A percentile compares a stretch with the other conserved stretches of the same genome.
These are phyloP conservation scores for Ustilago vetiveriae DNA, from an alignment of 1,284 basidiomycete species.

Conservation along the genomic window DNA sequence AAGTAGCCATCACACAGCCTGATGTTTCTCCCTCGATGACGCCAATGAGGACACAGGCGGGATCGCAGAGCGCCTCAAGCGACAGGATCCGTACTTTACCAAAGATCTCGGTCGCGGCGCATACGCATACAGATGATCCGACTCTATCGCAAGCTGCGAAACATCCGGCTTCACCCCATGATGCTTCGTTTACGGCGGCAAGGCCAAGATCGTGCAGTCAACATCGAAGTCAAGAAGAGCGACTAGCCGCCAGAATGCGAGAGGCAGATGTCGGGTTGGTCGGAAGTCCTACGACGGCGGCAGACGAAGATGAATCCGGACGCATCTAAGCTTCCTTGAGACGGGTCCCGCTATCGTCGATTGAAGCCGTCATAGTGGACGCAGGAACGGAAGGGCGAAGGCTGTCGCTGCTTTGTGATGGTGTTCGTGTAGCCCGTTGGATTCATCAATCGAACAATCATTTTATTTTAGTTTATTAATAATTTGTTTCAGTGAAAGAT, in stretches of 20 bases:
- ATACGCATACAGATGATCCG: neutral
- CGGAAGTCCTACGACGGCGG: conserved; percentile 41
- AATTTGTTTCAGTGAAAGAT: neutral
- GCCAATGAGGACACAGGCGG: neutral
- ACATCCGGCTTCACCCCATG: neutral
- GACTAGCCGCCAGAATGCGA: conserved; percentile 45
- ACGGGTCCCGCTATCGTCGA: too few relatives aligned
- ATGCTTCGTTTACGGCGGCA: conserved; percentile 1
- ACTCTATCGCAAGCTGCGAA: too few relatives aligned
- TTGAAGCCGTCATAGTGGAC: too few relatives aligned
- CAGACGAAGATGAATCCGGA: conserved; percentile 20
- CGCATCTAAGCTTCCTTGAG: too few relatives aligned
- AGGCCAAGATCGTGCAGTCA: conserved; percentile 13
- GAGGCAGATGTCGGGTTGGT: conserved; percentile 51
- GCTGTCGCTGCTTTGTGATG: too few relatives aligned
- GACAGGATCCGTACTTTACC: conserved; percentile 16
- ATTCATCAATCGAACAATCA: too few relatives aligned
- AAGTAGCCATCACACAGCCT: neutral
- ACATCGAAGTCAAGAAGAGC: conserved; percentile 38
- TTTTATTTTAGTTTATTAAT: neutral
- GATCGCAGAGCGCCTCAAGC: neutral
- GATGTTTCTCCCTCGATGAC: conserved; percentile 13
- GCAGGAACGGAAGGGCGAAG: too few relatives aligned
- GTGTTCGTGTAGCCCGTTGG: too few relatives aligned
- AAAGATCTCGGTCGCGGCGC: conserved; percentile 27